Base-by-base conservation (phyloP, 163 green algal species). In the Scenedesmus sp. region DNA sequence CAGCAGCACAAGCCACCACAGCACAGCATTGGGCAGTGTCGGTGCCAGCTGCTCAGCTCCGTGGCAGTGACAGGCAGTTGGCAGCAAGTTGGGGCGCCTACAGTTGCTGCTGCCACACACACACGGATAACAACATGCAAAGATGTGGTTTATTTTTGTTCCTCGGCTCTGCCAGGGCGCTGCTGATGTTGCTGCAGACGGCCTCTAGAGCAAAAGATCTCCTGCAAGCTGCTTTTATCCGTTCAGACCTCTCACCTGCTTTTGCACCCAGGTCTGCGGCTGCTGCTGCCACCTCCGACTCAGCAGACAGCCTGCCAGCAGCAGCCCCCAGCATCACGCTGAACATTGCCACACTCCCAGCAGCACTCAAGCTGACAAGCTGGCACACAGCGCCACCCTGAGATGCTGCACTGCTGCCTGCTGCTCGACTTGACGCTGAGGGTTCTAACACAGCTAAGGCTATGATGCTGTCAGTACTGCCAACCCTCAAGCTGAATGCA, bases 321-420 rank as follows among this genome's bases (percentile, higher is more conserved):
- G 40, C 72, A 35, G 78, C 72, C 65, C 89, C 49, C 35, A 92
- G 22, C 81, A 83, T 88, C 35, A 91, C 85, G 44, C 86, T 94
- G 87, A 89, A 95, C 40, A 95, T 80, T 13, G 80, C 78, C 42
- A 95, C 90, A 13, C 82, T 81, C 42, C 94, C 94, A 82, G 87
- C 93, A 9, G 85, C 90, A 76, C 79, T 92, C 15, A 96, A 87
- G 1, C 37, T 89, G 1, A 95, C 78, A 72, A 96, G 44, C 53
- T 90, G 87, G 83, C 92, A 95, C 44, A 42, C 80, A 37, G 42
- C 24, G 7, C 78, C 79, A 0, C 79, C 79, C 3, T 6, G n/a
- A 18, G 26, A 20, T 15, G 61, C 43, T 37, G 40, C 65, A 22
- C 10, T 35, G 26, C 59, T 20, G 10, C 56, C 40, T 30, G 43